phyloP scores from a whole-genome alignment of 768 basidiomycete species.

The Podaxis rugospora region DNA sequence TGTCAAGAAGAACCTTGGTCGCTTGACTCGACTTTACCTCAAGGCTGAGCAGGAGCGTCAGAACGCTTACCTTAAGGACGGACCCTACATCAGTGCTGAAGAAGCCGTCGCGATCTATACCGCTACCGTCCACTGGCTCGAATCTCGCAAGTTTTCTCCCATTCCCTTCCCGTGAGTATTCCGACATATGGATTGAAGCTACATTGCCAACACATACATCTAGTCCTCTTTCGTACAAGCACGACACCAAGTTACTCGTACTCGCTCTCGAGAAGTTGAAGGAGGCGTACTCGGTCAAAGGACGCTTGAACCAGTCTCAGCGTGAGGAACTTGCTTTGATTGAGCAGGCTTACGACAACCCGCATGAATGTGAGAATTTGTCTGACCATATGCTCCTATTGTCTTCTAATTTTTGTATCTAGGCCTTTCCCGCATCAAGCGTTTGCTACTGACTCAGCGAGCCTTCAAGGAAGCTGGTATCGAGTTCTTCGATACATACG shows the following conservation, averaged over 20 bases:
- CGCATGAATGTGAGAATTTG: conserved; percentile 78
- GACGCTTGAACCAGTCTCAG: conserved; percentile 94
- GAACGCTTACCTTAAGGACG: conserved; percentile 98
- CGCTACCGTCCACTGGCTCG: conserved; percentile 98
- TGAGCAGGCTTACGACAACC: conserved; percentile 99
- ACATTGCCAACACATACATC: not conserved
- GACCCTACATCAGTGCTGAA: conserved; percentile 97
- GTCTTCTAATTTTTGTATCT: conserved; percentile 1
- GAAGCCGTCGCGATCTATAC: conserved; percentile 99
- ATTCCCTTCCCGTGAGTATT: conserved; percentile 90
- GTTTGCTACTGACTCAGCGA: conserved; percentile 91
- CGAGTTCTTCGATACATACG: conserved; percentile 95
- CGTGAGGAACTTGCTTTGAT: conserved; percentile 97
- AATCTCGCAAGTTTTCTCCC: conserved; percentile 95
- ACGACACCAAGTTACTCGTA: conserved; percentile 96
- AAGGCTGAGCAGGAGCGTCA: conserved; percentile 99
- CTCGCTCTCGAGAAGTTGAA: conserved; percentile 97
- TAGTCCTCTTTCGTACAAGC: conserved; percentile 95
- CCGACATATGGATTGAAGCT: not conserved
- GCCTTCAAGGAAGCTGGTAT: conserved; percentile 99
- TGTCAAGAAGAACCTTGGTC: conserved; percentile 97
- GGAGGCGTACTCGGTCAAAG: conserved; percentile 98
- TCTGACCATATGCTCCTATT: not conserved
- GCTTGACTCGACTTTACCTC: conserved; percentile 94
- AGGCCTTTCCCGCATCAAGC: conserved; percentile 96